These are phyloP conservation scores for Chrysophaeum taylorii DNA, from an alignment of 352 stramenopile species.

Conservation along the genomic window DNA sequence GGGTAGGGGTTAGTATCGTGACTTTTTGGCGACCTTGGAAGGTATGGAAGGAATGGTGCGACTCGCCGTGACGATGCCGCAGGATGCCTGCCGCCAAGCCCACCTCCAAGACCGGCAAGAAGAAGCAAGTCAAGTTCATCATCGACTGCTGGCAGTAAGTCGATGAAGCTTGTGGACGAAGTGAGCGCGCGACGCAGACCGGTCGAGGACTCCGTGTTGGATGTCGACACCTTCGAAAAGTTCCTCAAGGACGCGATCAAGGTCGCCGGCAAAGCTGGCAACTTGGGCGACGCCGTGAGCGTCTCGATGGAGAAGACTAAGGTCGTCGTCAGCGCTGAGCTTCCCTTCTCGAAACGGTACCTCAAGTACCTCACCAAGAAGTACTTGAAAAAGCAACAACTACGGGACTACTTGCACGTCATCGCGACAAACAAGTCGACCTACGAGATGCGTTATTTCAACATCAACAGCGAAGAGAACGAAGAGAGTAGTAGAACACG, in stretches of 20 bases:
- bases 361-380: slow-evolving; percentile 99
- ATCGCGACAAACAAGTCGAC: slow-evolving; percentile 95
- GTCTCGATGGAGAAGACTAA: slow-evolving; percentile 92
- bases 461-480: slow-evolving; percentile 82
- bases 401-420: slow-evolving; percentile 98
- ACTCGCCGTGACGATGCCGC: too few species aligned
- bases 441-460: slow-evolving; percentile 98
- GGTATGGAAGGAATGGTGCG: too few species aligned
- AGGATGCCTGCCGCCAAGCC: slow-evolving; percentile 26
- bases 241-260: slow-evolving; percentile 99
- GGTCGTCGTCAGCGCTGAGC: slow-evolving; percentile 58
- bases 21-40: too few species aligned
- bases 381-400: slow-evolving; percentile 99
- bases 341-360: slow-evolving; percentile 94
- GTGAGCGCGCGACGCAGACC: too few species aligned
- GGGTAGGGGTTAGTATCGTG: too few species aligned
- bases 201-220: slow-evolving; percentile 97
- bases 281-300: slow-evolving; percentile 82
- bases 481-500: too few species aligned
- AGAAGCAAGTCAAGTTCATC: slow-evolving; percentile 63
- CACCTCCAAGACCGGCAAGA: slow-evolving; percentile 49
- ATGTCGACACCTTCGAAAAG: slow-evolving; percentile 98
- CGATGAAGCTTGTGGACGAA: slow-evolving; percentile 17
- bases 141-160: slow-evolving; percentile 52
- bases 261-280: slow-evolving; percentile 93